Percentiles rank a stretch among this genome's conserved stretches.
phyloP scores from a whole-genome alignment of 345 rosid species.

The Populus davidiana region DNA sequence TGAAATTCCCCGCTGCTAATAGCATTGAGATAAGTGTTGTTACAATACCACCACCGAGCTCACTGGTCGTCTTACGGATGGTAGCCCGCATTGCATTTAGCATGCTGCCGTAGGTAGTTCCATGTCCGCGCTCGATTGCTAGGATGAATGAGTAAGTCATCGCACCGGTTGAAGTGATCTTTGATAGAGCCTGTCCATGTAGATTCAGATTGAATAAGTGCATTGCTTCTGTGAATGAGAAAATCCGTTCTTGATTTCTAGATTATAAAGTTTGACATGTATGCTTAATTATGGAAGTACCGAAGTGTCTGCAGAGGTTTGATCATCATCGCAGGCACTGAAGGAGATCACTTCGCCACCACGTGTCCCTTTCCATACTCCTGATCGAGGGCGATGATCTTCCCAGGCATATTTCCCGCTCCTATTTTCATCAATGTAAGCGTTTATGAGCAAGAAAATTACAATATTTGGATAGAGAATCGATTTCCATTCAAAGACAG shows the following conservation, averaged over 20 bases:
- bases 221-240: neutral
- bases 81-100: slow-evolving; percentile 73
- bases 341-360: slow-evolving; percentile 89
- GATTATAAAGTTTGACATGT: neutral
- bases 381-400: slow-evolving; percentile 76
- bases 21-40: slow-evolving; percentile 63
- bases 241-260: neutral
- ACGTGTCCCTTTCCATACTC: slow-evolving; percentile 81
- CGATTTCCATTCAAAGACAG: neutral
- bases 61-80: slow-evolving; percentile 37
- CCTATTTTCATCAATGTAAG: slow-evolving; percentile 30
- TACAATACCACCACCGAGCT: slow-evolving; percentile 43
- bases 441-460: neutral
- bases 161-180: slow-evolving; percentile 77
- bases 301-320: slow-evolving; percentile 77
- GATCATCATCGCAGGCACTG: slow-evolving; percentile 88
- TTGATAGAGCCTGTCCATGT: slow-evolving; percentile 57
- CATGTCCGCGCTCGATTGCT: slow-evolving; percentile 74
- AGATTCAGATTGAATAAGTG: neutral
- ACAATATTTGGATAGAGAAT: neutral
- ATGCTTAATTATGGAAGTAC: slow-evolving; percentile 29
- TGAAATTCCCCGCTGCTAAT: slow-evolving; percentile 42
- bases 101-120: slow-evolving; percentile 60
- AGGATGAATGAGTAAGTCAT: slow-evolving; percentile 90
- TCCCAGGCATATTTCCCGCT: slow-evolving; percentile 65